Percentiles rank a stretch among this genome's conserved stretches.
These are phyloP conservation scores for Trichoderma erinaceum DNA, from an alignment of 495 filamentous ascomycete genomes.

Conservation along the genomic window DNA sequence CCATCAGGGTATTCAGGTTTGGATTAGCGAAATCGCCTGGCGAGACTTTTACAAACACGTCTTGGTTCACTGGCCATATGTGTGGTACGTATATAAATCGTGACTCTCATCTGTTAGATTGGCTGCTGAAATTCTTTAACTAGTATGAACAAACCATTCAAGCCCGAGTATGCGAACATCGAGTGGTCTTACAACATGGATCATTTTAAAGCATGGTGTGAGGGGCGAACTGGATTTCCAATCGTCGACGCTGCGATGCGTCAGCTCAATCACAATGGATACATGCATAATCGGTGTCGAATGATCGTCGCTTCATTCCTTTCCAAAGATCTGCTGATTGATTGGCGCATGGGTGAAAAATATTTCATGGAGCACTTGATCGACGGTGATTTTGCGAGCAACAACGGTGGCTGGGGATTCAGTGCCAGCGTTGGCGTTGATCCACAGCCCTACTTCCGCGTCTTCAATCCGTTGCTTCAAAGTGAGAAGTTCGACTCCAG, in stretches of 20 bases:
- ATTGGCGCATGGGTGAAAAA: constrained; percentile 85
- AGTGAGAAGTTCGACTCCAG: constrained; percentile 74
- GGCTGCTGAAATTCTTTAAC: constrained; percentile 9
- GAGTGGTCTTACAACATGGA: constrained; percentile 68
- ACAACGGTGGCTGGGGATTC: constrained; percentile 93
- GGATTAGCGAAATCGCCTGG: constrained; percentile 90
- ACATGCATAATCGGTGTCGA: constrained; percentile 86
- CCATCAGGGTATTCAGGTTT: constrained; percentile 58
- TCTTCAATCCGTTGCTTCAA: constrained; percentile 85
- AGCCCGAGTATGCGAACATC: constrained; percentile 77
- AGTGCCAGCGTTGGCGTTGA: constrained; percentile 74
- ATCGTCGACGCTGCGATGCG: constrained; percentile 93
- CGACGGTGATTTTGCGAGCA: constrained; percentile 88
- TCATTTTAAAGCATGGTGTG: constrained; percentile 67
- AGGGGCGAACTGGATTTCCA: constrained; percentile 74
- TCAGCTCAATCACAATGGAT: constrained; percentile 62
- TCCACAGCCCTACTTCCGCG: constrained; percentile 85
- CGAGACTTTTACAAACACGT: constrained; percentile 92
- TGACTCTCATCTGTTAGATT: not conserved
- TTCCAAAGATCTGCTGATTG: constrained; percentile 76
- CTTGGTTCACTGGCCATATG: constrained; percentile 77
- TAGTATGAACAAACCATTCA: constrained; percentile 93
- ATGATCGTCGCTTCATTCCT: constrained; percentile 89
- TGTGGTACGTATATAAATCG: constrained; percentile 53
- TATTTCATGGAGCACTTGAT: constrained; percentile 87